A percentile compares a stretch with the other conserved stretches of the same genome.
These are phyloP conservation scores for Exophiala sp. DNA, from an alignment of 2,329 filamentous ascomycete species.

Conservation along the genomic window DNA sequence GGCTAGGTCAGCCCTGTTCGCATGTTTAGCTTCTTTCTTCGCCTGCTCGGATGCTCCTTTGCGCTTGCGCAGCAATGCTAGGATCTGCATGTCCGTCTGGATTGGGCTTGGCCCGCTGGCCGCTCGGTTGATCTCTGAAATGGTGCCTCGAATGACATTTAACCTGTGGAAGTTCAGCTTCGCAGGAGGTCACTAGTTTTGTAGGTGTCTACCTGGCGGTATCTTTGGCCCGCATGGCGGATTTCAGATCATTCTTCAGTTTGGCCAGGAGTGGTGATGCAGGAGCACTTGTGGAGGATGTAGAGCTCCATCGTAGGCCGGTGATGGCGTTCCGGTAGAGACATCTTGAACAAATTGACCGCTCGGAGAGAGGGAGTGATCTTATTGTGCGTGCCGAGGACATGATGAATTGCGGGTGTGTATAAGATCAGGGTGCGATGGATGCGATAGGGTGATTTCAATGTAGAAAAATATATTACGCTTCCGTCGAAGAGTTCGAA, in stretches of 20 bases:
- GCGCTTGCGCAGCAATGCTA: slow-evolving; percentile 46
- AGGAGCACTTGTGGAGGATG: slow-evolving; percentile 35
- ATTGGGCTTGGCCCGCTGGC: slow-evolving; percentile 45
- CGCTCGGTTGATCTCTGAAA: slow-evolving; percentile 50
- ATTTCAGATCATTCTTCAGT: slow-evolving; percentile 46
- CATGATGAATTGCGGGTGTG: slow-evolving; percentile 1
- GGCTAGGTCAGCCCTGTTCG: slow-evolving; percentile 42
- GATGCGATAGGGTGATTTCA: no score
- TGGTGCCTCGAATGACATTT: slow-evolving; percentile 47
- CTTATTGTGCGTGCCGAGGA: slow-evolving; percentile 5
- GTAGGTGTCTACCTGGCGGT: slow-evolving; percentile 37
- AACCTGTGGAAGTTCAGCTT: slow-evolving; percentile 33
- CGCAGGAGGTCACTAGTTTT: background rate
- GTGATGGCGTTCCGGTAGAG: slow-evolving; percentile 1
- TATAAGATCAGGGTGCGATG: background rate
- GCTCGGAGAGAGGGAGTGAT: background rate
- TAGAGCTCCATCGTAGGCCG: slow-evolving; percentile 41
- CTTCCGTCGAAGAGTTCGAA: no score
- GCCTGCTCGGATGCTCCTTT: slow-evolving; percentile 38
- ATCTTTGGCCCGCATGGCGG: slow-evolving; percentile 50
- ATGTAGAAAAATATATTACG: no score
- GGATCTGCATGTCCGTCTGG: slow-evolving; percentile 45
- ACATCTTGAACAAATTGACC: slow-evolving; percentile 17
- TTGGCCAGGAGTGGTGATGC: slow-evolving; percentile 40
- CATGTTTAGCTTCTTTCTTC: slow-evolving; percentile 39